Base-by-base conservation (phyloP, 1,284 basidiomycete species). In the Tilletiaria anomala region DNA sequence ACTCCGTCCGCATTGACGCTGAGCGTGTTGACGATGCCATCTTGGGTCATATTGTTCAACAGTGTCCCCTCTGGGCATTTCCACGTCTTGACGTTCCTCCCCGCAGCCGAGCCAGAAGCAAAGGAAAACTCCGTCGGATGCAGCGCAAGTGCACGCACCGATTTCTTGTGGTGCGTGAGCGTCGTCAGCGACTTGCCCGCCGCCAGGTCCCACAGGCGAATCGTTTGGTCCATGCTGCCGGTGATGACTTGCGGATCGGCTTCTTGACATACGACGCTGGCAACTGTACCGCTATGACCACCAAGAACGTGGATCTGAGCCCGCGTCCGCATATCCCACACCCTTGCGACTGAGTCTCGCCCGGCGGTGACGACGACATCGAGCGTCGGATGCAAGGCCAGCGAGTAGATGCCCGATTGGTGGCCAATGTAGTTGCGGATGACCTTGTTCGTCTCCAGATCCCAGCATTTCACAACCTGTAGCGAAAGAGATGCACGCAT, bases 391-490 rank as follows among this genome's bases (percentile, higher is more conserved):
- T 97, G 93, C 6, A 97, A 72, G 26, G 79, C 73, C 16, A 64
- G 41, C 32, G 54, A 47, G 65, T 97, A 97, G 17, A 97, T 88
- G 38, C 93, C 91, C 1, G 88, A 94, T 26, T 93, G 76, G 69
- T 97, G 91, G 1, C 91, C 91, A 64, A 94, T 88, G 68, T 97
- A 97, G 68, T 96, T 88, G 32, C 91, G 76, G 50, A 99, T 96
- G 50, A 97, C 91, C 69, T 94, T 94, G 74, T 99, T 99, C 16
- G 83, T 82, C 70, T 99, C 93, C 41, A 99, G 71, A 65, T 99
- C 91, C 93, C 93, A 97, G 62, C 93, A 97, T 72, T 96, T 97
- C 35, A 99, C 89, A 85, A 93, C n/a, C n/a, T n/a, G n/a, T n/a
- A n/a, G n/a, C n/a, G n/a, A n/a, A n/a, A n/a, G n/a, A 93, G 61